A percentile compares a stretch with the other conserved stretches of the same genome.
These are phyloP conservation scores for Botryotinia globosa DNA, from an alignment of 2,329 filamentous ascomycete genomes.

Conservation along the genomic window DNA sequence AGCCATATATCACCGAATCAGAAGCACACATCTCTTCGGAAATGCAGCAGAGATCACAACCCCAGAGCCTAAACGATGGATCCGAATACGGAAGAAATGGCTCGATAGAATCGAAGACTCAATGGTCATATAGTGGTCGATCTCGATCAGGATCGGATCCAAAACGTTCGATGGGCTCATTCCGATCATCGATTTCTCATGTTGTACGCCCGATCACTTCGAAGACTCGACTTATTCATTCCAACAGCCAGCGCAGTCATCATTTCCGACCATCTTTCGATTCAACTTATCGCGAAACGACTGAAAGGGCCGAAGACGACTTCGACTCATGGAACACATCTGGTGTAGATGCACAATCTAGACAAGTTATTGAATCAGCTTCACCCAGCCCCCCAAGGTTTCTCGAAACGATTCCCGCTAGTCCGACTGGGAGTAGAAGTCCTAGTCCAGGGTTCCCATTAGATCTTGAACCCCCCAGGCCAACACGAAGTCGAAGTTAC, in stretches of 20 bases:
- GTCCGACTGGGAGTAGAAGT: constrained; percentile 61
- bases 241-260: constrained; percentile 38
- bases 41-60: constrained; percentile 28
- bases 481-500: constrained; percentile 35
- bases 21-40: constrained; percentile 27
- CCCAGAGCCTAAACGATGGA: constrained; percentile 23
- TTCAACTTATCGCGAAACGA: constrained; percentile 39
- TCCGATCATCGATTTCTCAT: constrained; percentile 49
- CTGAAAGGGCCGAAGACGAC: constrained; percentile 49
- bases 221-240: constrained; percentile 51
- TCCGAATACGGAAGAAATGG: constrained; percentile 23
- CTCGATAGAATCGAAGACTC: constrained; percentile 31
- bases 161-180: constrained; percentile 43
- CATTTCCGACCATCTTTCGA: constrained; percentile 48
- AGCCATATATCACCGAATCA: constrained; percentile 30
- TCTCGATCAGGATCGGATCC: constrained; percentile 45
- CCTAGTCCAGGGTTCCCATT: constrained; percentile 60
- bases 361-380: constrained; percentile 52
- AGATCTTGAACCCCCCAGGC: constrained; percentile 51
- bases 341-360: constrained; percentile 59
- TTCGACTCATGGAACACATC: constrained; percentile 78
- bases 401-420: constrained; percentile 70
- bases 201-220: constrained; percentile 56
- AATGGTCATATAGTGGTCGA: constrained; percentile 45
- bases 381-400: constrained; percentile 42